Conservation (phyloP, 1,284 basidiomycete species). For the Afroboletus lepidellus region DNA sequence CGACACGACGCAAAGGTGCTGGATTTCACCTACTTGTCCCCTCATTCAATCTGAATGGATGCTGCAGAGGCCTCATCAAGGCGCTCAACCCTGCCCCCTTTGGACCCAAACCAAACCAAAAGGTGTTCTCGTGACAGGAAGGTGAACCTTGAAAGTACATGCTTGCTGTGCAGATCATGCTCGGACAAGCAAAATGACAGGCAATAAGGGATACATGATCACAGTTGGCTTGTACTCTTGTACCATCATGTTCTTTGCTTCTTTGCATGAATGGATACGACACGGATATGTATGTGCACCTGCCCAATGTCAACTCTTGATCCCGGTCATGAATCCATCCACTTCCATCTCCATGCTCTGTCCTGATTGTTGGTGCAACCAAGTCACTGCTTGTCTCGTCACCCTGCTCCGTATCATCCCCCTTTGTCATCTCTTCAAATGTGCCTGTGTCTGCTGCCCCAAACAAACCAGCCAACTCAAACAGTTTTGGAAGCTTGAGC, state of each 20-base stretch:
- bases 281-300: slow-evolving; percentile 21
- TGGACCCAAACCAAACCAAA: slow-evolving; percentile 16
- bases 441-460: slow-evolving; percentile 73
- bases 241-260: too few species aligned
- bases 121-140: slow-evolving; percentile 3
- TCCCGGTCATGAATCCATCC: slow-evolving; percentile 43
- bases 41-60: neutral
- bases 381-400: slow-evolving; percentile 45
- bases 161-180: neutral
- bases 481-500: slow-evolving; percentile 62
- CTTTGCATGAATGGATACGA: slow-evolving; percentile 20
- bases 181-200: neutral
- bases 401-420: slow-evolving; percentile 31
- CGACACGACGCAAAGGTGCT: slow-evolving; percentile 67
- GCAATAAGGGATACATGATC: slow-evolving; percentile 19
- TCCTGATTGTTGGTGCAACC: slow-evolving; percentile 8
- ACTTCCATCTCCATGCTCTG: slow-evolving; percentile 37
- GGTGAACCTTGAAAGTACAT: neutral
- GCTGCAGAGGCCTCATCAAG: slow-evolving; percentile 26
- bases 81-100: slow-evolving; percentile 22
- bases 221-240: neutral
- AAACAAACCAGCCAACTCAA: slow-evolving; percentile 74
- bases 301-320: slow-evolving; percentile 17
- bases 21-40: too few species aligned
- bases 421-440: slow-evolving; percentile 45